Conservation (phyloP, 192 early-diverging fungal genomes). For the Podila horticola region DNA sequence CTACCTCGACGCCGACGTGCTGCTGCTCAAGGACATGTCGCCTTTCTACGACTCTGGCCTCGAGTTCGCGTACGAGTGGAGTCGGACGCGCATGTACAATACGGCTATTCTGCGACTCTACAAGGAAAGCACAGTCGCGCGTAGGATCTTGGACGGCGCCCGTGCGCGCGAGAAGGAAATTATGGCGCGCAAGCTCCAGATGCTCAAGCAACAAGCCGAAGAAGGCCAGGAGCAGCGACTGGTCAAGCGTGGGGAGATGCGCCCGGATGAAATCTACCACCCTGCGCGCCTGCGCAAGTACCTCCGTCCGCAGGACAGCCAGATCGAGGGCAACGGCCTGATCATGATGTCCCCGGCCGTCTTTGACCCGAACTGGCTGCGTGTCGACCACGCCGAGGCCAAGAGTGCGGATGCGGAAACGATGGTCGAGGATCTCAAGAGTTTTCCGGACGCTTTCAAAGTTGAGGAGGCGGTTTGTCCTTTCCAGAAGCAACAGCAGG, state of each 20-base stretch:
- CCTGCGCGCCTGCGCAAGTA: constrained; percentile 42
- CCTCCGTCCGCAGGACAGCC: constrained; percentile 17
- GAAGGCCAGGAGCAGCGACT: background rate
- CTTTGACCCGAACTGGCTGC: constrained; percentile 54
- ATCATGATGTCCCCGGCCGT: constrained; percentile 38
- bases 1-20: constrained; percentile 50
- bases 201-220: background rate
- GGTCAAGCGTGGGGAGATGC: constrained; percentile 28
- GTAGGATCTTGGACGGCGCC: constrained; percentile 43
- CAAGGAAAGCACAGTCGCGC: constrained; percentile 21
- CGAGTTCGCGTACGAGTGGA: constrained; percentile 55
- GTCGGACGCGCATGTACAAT: constrained; percentile 41
- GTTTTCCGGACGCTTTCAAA: constrained; percentile 25
- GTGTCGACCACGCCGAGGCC: constrained; percentile 19
- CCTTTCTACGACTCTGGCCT: constrained; percentile 40
- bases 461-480: constrained; percentile 23
- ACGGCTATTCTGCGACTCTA: constrained; percentile 40
- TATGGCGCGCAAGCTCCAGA: background rate
- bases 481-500: background rate
- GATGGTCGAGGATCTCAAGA: constrained; percentile 35
- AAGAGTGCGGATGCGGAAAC: constrained; percentile 14
- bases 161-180: constrained; percentile 26
- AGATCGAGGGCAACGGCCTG: constrained; percentile 32
- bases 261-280: constrained; percentile 47
- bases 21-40: constrained; percentile 46